Percentiles rank a stretch among this genome's conserved stretches.
Evolutionary conservation across 495 filamentous ascomycete genomes (phyloP).

Genomic region (Aspergillus indologenus): DNA sequence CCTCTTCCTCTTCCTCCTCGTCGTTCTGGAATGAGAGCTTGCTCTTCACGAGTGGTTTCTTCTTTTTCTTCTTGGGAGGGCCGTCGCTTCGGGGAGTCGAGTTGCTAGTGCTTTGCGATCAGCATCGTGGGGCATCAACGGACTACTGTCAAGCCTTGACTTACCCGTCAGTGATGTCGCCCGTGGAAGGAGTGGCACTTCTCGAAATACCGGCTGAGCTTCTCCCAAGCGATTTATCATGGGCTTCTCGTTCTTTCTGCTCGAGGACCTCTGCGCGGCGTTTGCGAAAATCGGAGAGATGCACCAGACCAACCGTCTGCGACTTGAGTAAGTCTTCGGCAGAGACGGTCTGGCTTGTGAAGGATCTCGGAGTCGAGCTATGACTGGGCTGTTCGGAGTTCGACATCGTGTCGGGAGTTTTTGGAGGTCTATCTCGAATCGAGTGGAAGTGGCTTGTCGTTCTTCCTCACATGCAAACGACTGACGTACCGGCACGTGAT

Average conservation of each 20-base stretch:
- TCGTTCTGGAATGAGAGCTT: conserved; percentile 68
- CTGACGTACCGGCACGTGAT: conserved; percentile 18
- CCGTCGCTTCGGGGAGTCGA: conserved; percentile 41
- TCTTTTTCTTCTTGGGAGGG: conserved; percentile 63
- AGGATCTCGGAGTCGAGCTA: conserved; percentile 49
- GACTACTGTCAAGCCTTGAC: conserved; percentile 25
- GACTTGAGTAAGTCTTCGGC: conserved; percentile 89
- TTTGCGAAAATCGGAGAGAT: conserved; percentile 93
- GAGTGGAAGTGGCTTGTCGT: background rate
- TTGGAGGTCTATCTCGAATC: background rate
- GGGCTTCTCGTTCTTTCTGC: conserved; percentile 80
- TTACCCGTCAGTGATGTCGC: conserved; percentile 54
- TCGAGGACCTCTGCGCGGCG: conserved; percentile 91
- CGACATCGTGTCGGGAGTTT: conserved; percentile 24
- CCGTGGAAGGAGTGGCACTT: conserved; percentile 50
- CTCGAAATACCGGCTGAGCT: conserved; percentile 47
- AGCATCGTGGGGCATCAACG: conserved; percentile 23
- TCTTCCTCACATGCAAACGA: conserved; percentile 9
- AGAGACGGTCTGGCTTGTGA: conserved; percentile 74
- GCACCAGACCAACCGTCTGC: conserved; percentile 89
- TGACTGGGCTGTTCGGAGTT: conserved; percentile 36
- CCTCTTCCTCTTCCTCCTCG: conserved; percentile 53
- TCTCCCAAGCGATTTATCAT: conserved; percentile 55
- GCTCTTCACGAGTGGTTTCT: conserved; percentile 57
- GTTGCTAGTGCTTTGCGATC: conserved; percentile 40